Conservation (phyloP, 805 yeast species). For the Saccharomycopsis selenospora region DNA sequence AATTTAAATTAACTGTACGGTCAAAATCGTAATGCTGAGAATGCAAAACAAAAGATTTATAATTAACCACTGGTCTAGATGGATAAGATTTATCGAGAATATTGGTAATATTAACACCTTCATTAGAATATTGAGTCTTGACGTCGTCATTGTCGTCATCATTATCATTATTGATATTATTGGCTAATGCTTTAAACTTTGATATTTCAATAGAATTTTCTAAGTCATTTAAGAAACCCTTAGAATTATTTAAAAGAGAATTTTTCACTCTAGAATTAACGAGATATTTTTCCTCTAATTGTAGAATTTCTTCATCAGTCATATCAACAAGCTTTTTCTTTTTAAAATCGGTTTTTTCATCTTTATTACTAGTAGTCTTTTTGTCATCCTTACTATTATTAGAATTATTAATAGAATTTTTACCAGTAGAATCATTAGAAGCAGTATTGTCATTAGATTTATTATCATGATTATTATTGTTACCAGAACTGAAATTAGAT, state of each 20-base stretch:
- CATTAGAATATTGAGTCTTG: constrained; percentile 17
- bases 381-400: background rate
- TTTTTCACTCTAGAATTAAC: background rate
- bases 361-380: background rate
- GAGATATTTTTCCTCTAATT: constrained; percentile 16
- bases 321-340: constrained; percentile 19
- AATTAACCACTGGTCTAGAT: constrained; percentile 18
- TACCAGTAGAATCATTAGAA: background rate
- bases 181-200: constrained; percentile 14
- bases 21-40: constrained; percentile 15
- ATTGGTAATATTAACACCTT: constrained; percentile 20
- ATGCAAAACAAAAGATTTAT: constrained; percentile 17
- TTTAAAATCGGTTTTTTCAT: background rate
- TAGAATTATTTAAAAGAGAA: background rate
- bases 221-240: constrained; percentile 10
- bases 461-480: no score
- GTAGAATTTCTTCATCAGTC: constrained; percentile 21
- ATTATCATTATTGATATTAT: background rate
- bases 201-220: constrained; percentile 16
- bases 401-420: background rate
- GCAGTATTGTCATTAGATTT: background rate
- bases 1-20: background rate
- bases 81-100: constrained; percentile 15
- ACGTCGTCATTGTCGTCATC: background rate
- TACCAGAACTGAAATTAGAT: background rate